A percentile compares a stretch with the other conserved stretches of the same genome.
Conservation (phyloP, 192 early-diverging fungal species). For the Helicostylum pulchrum region DNA sequence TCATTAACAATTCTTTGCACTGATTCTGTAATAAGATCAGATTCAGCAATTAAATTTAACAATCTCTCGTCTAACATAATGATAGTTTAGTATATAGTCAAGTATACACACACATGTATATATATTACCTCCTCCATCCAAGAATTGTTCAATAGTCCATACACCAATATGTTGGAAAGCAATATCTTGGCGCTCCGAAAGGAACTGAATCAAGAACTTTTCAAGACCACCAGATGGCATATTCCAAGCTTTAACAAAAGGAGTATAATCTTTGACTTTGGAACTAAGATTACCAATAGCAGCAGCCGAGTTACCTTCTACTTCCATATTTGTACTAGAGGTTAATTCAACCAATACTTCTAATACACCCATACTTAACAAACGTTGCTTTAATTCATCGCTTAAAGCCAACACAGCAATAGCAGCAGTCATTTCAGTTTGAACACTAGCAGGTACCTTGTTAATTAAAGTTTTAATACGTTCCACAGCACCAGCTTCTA, state of each 20-base stretch:
- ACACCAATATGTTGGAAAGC: conserved; percentile 79
- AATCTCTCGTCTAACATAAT: conserved; percentile 8
- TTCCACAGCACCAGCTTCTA: conserved; percentile 74
- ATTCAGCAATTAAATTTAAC: conserved; percentile 14
- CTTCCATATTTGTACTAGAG: conserved; percentile 53
- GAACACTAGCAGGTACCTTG: conserved; percentile 55
- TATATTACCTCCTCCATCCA: conserved; percentile 51
- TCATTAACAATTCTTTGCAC: conserved; percentile 17
- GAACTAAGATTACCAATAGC: conserved; percentile 71
- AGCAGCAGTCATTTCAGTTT: conserved; percentile 81
- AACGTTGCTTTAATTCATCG: conserved; percentile 67
- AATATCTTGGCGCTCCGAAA: conserved; percentile 59
- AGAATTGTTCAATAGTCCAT: conserved; percentile 82
- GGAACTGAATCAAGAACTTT: conserved; percentile 66
- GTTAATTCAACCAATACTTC: conserved; percentile 69
- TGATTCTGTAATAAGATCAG: conserved; percentile 3
- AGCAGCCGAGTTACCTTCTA: conserved; percentile 77
- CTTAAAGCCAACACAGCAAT: conserved; percentile 78
- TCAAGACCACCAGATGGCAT: conserved; percentile 62
- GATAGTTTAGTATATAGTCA: not conserved
- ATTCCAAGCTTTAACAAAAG: conserved; percentile 69
- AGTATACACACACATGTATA: no score
- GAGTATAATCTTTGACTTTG: conserved; percentile 58
- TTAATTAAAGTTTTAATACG: conserved; percentile 59
- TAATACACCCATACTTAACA: conserved; percentile 59